Evolutionary conservation across 805 yeast species (phyloP).

Genomic region (Kazachstania africana): DNA sequence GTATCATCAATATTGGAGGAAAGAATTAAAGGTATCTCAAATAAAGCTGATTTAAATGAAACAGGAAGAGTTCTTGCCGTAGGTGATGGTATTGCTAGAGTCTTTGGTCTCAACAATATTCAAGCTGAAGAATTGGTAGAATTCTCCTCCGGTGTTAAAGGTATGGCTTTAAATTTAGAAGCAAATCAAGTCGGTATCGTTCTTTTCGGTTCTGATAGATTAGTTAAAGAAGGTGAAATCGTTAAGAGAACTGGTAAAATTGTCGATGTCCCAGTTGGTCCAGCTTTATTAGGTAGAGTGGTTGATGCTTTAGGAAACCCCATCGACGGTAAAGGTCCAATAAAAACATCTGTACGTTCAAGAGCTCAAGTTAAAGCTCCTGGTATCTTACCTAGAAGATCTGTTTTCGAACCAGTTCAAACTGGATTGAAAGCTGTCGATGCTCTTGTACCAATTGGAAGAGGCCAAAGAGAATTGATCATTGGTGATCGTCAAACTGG

Average conservation of each 20-base stretch:
- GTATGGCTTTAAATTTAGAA: conserved; percentile 99
- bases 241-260: conserved; percentile 99
- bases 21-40: conserved; percentile 97
- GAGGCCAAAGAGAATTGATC: conserved; percentile 99
- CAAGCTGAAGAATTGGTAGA: conserved; percentile 99
- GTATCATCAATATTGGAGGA: conserved; percentile 98
- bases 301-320: conserved; percentile 99
- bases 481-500: conserved; percentile 99
- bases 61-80: conserved; percentile 99
- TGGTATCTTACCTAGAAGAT: conserved; percentile 98
- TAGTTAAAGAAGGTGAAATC: conserved; percentile 98
- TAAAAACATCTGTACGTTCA: conserved; percentile 68
- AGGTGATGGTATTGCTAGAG: conserved; percentile 99
- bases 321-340: conserved; percentile 99
- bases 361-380: conserved; percentile 99
- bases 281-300: conserved; percentile 96
- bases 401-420: conserved; percentile 98
- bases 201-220: conserved; percentile 97
- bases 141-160: conserved; percentile 98
- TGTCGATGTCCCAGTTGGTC: conserved; percentile 99
- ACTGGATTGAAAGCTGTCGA: conserved; percentile 99
- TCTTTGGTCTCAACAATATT: conserved; percentile 97
- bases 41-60: conserved; percentile 95
- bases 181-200: conserved; percentile 99
- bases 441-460: conserved; percentile 97